Evolutionary conservation across 768 basidiomycete genomes (phyloP), one percentile per base, ranked within the genome.

Genomic region (Epithele typhae): DNA sequence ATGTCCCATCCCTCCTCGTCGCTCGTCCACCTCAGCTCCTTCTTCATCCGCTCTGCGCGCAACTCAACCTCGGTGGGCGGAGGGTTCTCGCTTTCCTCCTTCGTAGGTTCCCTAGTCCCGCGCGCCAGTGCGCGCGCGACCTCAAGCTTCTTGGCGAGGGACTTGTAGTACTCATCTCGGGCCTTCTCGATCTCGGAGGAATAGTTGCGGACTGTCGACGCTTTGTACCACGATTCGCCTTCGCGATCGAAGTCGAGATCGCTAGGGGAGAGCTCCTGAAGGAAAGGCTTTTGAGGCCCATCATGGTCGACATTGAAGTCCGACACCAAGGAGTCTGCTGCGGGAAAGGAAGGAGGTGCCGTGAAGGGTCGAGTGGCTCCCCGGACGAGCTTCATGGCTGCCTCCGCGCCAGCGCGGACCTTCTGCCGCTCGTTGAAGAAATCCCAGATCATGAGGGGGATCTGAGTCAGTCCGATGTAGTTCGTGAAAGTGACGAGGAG

Each of bases 41-140:
- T 95, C 66, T 86, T 85, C 64, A 92, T 64, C 55, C 95, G 73
- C 67, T 97, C 92, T 32, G 84, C 84, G 37, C 87, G 79, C 46
- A 98, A 71, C 61, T 96, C 90, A 18, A 89, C 84, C 67, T 97
- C 92, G 1, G 87, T 92, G 23, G 81, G 82, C 3, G 92, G 90
- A 2, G 91, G 89, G 56, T 85, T 77, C 12, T 72, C 73, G 36
- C 65, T 57, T 65, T 97, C 95, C 49, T 87, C 88, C 60, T 87
- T 87, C 12, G 92, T 95, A n/a, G 84, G 81, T 56, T 92, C 85
- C 11, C 92, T 76, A 24, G 75, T 77, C 2, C 89, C 82, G 7
- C 77, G 75, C 7, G 85, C 79, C 12, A 96, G 75, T 38, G 79
- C 83, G 17, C 94, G 81, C 19, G 92, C 90, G 1, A 74, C 77